Evolutionary conservation across 192 early-diverging fungal genomes (phyloP).

Genomic region (Endogone sp.): DNA sequence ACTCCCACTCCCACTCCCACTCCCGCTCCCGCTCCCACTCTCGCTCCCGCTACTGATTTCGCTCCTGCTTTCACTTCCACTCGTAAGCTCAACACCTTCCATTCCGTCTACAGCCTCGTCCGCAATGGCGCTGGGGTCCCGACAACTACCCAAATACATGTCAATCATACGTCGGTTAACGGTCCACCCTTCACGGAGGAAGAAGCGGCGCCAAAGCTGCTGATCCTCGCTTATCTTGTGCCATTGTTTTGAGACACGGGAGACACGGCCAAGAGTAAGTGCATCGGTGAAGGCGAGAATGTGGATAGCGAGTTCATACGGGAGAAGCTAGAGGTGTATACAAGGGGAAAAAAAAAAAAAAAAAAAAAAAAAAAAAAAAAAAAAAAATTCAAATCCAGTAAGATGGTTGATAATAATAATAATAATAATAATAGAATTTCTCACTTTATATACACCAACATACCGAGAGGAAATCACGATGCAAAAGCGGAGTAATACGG

Average conservation of each 20-base stretch:
- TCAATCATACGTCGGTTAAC: conserved; percentile 34
- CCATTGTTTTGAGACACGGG: conserved; percentile 57
- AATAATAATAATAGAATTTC: not conserved
- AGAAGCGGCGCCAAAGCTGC: conserved; percentile 57
- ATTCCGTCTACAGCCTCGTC: not conserved
- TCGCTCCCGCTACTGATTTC: conserved; percentile 24
- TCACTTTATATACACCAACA: conserved; percentile 4
- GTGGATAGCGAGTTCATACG: conserved; percentile 50
- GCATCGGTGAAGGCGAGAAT: conserved; percentile 50
- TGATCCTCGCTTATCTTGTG: conserved; percentile 55
- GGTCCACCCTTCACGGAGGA: conserved; percentile 33
- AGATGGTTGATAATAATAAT: not conserved
- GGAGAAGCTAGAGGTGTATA: conserved; percentile 31
- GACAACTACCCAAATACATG: conserved; percentile 23
- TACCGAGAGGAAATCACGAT: conserved; percentile 53
- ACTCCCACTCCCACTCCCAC: no score
- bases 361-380: not conserved
- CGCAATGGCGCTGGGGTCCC: conserved; percentile 4
- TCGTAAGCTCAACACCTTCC: not conserved
- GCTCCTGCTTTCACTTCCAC: not conserved
- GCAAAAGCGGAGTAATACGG: conserved; percentile 45
- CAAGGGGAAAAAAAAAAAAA: not conserved
- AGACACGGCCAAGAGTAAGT: conserved; percentile 37
- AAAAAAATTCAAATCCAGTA: no score
- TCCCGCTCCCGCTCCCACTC: no score